Conservation (phyloP, 2,329 filamentous ascomycete species). For the Gaeumannomyces sp. region DNA sequence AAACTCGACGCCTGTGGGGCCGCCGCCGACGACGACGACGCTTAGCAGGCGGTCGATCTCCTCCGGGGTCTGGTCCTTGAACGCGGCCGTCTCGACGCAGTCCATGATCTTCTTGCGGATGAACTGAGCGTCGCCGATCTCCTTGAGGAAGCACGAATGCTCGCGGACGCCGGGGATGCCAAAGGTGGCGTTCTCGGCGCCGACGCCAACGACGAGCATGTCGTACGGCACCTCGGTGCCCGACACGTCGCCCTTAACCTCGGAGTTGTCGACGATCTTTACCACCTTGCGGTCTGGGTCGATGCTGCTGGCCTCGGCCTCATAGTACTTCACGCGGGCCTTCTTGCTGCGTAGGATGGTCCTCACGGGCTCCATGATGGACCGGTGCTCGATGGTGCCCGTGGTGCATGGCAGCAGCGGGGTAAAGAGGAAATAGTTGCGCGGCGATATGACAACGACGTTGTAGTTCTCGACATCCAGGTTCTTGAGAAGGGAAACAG, state of each 20-base stretch:
- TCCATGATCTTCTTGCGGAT: slow-evolving; percentile 99
- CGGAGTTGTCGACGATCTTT: slow-evolving; percentile 85
- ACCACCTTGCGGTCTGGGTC: slow-evolving; percentile 87
- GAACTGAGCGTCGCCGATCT: slow-evolving; percentile 90
- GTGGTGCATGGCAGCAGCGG: slow-evolving; percentile 95
- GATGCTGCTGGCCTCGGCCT: slow-evolving; percentile 93
- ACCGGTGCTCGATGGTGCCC: slow-evolving; percentile 95
- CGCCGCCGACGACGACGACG: slow-evolving; percentile 94
- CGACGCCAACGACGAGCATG: slow-evolving; percentile 95
- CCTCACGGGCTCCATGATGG: slow-evolving; percentile 98
- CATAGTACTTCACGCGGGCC: slow-evolving; percentile 90
- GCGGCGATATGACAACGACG: slow-evolving; percentile 92
- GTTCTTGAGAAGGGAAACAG: slow-evolving; percentile 94
- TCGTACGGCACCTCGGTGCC: slow-evolving; percentile 93
- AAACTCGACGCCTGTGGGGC: slow-evolving; percentile 96
- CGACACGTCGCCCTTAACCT: slow-evolving; percentile 76
- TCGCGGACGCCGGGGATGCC: slow-evolving; percentile 94
- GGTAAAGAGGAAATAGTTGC: slow-evolving; percentile 99
- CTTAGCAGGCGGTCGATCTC: slow-evolving; percentile 92
- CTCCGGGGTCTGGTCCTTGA: slow-evolving; percentile 87
- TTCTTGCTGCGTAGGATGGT: slow-evolving; percentile 95
- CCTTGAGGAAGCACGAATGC: slow-evolving; percentile 96
- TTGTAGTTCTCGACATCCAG: slow-evolving; percentile 99
- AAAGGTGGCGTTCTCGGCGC: slow-evolving; percentile 97
- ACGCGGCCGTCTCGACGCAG: slow-evolving; percentile 95